These are phyloP conservation scores for Nannochloropsis gaditana DNA, from an alignment of 108 stramenopile species.

Conservation along the genomic window DNA sequence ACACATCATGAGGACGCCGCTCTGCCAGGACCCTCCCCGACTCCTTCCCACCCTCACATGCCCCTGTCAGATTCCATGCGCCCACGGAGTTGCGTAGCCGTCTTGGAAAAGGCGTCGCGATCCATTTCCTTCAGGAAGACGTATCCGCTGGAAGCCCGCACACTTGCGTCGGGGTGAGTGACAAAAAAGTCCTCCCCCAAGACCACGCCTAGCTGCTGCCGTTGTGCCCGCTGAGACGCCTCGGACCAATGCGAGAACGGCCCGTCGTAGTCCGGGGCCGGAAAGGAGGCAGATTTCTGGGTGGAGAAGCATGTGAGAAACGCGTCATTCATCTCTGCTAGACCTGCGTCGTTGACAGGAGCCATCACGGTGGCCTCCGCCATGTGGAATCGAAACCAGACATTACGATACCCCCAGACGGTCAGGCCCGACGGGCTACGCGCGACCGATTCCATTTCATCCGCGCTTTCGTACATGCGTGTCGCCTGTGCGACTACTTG, in stretches of 20 bases:
- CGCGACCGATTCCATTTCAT: background rate
- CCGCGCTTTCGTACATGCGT: conserved; percentile 10
- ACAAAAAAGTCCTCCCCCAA: conserved; percentile 36
- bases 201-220: conserved; percentile 19
- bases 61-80: conserved; percentile 15
- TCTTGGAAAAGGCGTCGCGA: conserved; percentile 15
- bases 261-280: conserved; percentile 36
- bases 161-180: background rate
- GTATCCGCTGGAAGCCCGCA: conserved; percentile 27
- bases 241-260: conserved; percentile 37
- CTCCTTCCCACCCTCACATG: background rate
- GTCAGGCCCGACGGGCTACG: background rate
- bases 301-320: conserved; percentile 37
- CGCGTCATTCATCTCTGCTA: conserved; percentile 35
- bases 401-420: conserved; percentile 45
- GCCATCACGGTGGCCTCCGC: conserved; percentile 34
- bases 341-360: conserved; percentile 15
- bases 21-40: background rate
- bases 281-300: conserved; percentile 40
- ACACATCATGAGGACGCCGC: background rate
- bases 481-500: conserved; percentile 30
- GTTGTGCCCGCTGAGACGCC: conserved; percentile 26
- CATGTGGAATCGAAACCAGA: conserved; percentile 34
- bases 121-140: conserved; percentile 32
- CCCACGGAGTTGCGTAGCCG: conserved; percentile 25